phyloP scores from a whole-genome alignment of 129 eudicot genomes.

The Erigeron canadensis region DNA sequence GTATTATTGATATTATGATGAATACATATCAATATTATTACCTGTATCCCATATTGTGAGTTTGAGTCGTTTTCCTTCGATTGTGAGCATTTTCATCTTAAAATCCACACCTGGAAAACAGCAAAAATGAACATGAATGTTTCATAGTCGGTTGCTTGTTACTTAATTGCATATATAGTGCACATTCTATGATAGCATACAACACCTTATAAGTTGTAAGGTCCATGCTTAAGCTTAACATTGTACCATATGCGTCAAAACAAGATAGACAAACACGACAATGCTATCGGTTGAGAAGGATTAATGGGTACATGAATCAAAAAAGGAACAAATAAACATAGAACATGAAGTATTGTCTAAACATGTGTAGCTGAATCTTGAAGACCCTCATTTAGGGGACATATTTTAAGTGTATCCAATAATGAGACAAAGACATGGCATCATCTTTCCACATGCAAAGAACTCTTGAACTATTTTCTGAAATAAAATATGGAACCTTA shows the following conservation, averaged over 20 bases:
- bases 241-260: neutral
- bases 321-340: slow-evolving; percentile 19
- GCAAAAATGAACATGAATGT: slow-evolving; percentile 4
- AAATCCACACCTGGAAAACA: slow-evolving; percentile 71
- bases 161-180: slow-evolving; percentile 1
- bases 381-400: slow-evolving; percentile 20
- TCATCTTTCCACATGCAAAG: slow-evolving; percentile 30
- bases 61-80: slow-evolving; percentile 77
- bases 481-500: slow-evolving; percentile 25
- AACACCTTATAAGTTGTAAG: neutral
- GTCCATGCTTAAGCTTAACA: neutral
- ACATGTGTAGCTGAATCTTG: slow-evolving; percentile 21
- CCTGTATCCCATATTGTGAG: slow-evolving; percentile 95
- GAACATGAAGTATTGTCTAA: slow-evolving; percentile 21
- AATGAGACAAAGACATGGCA: slow-evolving; percentile 6
- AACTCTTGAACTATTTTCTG: slow-evolving; percentile 2
- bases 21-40: slow-evolving; percentile 15
- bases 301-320: slow-evolving; percentile 9
- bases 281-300: neutral
- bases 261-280: slow-evolving; percentile 5
- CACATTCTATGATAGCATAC: neutral
- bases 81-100: slow-evolving; percentile 74
- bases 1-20: neutral
- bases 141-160: neutral
- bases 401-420: slow-evolving; percentile 6